Conservation (phyloP, 129 eudicot species). For the Silybum marianum region DNA sequence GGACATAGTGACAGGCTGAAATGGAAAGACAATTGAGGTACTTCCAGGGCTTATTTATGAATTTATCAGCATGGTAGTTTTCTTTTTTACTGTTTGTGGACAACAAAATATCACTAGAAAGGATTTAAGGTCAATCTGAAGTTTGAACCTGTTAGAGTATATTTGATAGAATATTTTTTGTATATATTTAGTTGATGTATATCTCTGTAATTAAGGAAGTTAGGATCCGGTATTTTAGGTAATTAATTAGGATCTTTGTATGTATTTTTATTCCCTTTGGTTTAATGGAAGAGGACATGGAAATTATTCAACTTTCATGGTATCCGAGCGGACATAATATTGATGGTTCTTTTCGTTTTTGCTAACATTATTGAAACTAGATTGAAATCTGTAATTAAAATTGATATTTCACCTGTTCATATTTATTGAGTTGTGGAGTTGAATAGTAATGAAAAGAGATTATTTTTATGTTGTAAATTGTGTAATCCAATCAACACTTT, state of each 20-base stretch:
- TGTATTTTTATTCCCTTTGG: background rate
- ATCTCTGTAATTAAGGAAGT: background rate
- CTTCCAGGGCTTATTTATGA: background rate
- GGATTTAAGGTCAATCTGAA: background rate
- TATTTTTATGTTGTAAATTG: too few species aligned
- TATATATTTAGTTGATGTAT: background rate
- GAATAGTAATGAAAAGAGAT: too few species aligned
- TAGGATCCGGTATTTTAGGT: background rate
- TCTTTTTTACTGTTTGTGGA: background rate
- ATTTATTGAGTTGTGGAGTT: too few species aligned
- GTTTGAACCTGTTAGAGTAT: background rate
- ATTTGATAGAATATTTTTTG: too few species aligned
- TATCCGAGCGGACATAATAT: background rate
- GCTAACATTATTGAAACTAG: background rate
- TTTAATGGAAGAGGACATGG: background rate
- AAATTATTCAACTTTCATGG: background rate
- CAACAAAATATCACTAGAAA: background rate
- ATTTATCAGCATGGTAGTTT: background rate
- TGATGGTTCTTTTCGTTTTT: background rate
- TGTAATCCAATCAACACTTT: too few species aligned
- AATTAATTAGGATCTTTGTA: too few species aligned
- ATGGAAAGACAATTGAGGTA: slow-evolving; percentile 99
- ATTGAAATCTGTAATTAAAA: too few species aligned
- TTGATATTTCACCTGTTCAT: too few species aligned
- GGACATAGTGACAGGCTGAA: slow-evolving; percentile 89